These are phyloP conservation scores for Torulaspora franciscae DNA, from an alignment of 805 yeast species.

Conservation along the genomic window DNA sequence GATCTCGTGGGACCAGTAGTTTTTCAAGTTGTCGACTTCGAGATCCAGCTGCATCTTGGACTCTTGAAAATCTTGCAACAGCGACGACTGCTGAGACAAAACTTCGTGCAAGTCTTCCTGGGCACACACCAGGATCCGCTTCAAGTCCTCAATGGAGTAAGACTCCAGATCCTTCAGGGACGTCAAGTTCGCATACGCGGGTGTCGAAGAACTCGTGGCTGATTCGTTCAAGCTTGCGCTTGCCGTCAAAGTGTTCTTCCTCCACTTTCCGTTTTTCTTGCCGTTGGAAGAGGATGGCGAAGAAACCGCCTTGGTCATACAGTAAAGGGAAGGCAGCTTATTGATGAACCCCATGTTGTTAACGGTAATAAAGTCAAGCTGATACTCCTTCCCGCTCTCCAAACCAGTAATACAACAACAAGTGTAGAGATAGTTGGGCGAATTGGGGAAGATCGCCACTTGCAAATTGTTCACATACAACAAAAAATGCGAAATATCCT, in stretches of 20 bases:
- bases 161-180: conserved; percentile 29
- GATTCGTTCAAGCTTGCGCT: conserved; percentile 5
- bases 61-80: conserved; percentile 31
- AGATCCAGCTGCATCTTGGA: conserved; percentile 27
- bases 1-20: conserved; percentile 33
- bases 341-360: conserved; percentile 34
- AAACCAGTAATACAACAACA: conserved; percentile 32
- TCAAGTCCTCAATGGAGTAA: conserved; percentile 32
- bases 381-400: conserved; percentile 26
- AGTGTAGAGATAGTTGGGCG: conserved; percentile 30
- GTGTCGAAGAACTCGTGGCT: conserved; percentile 9
- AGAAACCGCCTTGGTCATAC: conserved; percentile 25
- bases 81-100: conserved; percentile 24
- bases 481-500: conserved; percentile 29
- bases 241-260: conserved; percentile 22
- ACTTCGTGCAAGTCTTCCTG: conserved; percentile 36
- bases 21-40: conserved; percentile 31
- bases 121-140: conserved; percentile 31
- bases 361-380: conserved; percentile 34
- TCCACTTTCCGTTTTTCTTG: conserved; percentile 23
- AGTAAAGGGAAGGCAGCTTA: conserved; percentile 31
- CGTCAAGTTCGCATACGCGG: conserved; percentile 29
- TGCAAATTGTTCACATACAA: conserved; percentile 31
- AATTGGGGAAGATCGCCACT: conserved; percentile 31
- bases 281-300: conserved; percentile 7